Conservation (phyloP, 495 filamentous ascomycete genomes). For the Podospora tetraspora region DNA sequence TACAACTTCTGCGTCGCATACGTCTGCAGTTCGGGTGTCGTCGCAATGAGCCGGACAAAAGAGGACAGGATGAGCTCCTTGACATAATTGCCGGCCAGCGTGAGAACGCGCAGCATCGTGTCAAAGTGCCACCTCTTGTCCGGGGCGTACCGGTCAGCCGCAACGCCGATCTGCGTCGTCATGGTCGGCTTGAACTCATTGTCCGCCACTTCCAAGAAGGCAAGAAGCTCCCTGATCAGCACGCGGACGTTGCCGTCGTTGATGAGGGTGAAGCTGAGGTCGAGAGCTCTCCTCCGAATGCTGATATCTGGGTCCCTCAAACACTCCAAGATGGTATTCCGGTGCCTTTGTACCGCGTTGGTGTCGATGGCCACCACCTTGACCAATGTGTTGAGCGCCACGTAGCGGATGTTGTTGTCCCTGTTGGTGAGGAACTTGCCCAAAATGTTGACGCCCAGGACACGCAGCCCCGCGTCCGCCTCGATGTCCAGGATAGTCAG, state of each 20-base stretch:
- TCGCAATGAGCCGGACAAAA: slow-evolving; percentile 92
- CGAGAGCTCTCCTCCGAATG: slow-evolving; percentile 87
- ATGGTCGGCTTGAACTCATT: slow-evolving; percentile 98
- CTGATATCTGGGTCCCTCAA: slow-evolving; percentile 97
- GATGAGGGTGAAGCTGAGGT: slow-evolving; percentile 96
- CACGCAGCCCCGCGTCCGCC: slow-evolving; percentile 87
- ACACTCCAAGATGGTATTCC: slow-evolving; percentile 96
- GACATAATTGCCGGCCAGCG: slow-evolving; percentile 90
- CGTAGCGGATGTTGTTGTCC: slow-evolving; percentile 99
- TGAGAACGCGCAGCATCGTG: slow-evolving; percentile 92
- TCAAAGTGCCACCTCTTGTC: slow-evolving; percentile 98
- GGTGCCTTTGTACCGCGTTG: slow-evolving; percentile 92
- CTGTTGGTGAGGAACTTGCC: slow-evolving; percentile 96
- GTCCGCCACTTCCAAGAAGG: slow-evolving; percentile 93
- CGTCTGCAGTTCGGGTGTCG: slow-evolving; percentile 87
- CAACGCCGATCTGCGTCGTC: slow-evolving; percentile 95
- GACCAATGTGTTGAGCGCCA: slow-evolving; percentile 92
- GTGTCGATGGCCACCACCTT: slow-evolving; percentile 98
- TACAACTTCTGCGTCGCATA: slow-evolving; percentile 97
- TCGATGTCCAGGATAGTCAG: slow-evolving; percentile 97
- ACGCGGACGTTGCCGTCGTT: slow-evolving; percentile 94
- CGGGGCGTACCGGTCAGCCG: slow-evolving; percentile 89
- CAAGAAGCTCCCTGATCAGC: slow-evolving; percentile 82
- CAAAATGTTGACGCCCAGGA: slow-evolving; percentile 94
- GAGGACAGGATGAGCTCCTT: slow-evolving; percentile 97